Evolutionary conservation across 2,329 filamentous ascomycete genomes (phyloP).

Genomic region (Waltergamsia citrina): DNA sequence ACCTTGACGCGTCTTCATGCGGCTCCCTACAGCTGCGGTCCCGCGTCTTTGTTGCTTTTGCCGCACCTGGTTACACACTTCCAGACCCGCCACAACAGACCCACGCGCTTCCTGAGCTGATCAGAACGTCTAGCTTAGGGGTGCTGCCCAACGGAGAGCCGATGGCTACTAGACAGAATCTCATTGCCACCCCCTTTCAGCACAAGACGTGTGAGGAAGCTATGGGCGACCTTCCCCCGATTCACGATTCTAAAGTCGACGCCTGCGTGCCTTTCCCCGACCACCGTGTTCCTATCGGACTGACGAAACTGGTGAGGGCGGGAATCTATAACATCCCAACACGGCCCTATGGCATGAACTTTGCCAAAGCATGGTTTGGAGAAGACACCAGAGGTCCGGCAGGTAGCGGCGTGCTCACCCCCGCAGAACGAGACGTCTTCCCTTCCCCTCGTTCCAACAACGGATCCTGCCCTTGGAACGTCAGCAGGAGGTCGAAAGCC

Average conservation of each 20-base stretch:
- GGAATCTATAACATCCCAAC: constrained; percentile 51
- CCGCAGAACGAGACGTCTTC: constrained; percentile 29
- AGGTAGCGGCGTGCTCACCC: constrained; percentile 23
- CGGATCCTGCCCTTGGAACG: constrained; percentile 15
- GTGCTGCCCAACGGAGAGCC: constrained; percentile 46
- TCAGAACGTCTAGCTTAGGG: constrained; percentile 35
- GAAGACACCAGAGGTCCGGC: constrained; percentile 8
- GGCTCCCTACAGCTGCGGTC: constrained; percentile 57
- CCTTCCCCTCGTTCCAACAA: constrained; percentile 27
- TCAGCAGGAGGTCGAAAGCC: too few species aligned
- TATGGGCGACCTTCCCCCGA: constrained; percentile 48
- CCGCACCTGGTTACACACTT: constrained; percentile 53
- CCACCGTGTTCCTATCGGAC: constrained; percentile 43
- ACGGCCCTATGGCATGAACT: constrained; percentile 44
- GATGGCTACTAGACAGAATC: constrained; percentile 41
- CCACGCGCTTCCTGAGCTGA: constrained; percentile 54
- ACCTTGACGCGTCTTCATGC: constrained; percentile 60
- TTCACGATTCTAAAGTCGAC: constrained; percentile 52
- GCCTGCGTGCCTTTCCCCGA: constrained; percentile 59
- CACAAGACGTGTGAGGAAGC: constrained; percentile 44
- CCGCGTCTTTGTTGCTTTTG: constrained; percentile 62
- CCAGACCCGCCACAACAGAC: constrained; percentile 48
- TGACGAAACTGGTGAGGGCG: constrained; percentile 26
- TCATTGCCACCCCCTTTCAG: constrained; percentile 45
- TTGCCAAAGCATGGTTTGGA: constrained; percentile 34